These are phyloP conservation scores for Luffa acutangula DNA, from an alignment of 306 rosid genomes.

Conservation along the genomic window DNA sequence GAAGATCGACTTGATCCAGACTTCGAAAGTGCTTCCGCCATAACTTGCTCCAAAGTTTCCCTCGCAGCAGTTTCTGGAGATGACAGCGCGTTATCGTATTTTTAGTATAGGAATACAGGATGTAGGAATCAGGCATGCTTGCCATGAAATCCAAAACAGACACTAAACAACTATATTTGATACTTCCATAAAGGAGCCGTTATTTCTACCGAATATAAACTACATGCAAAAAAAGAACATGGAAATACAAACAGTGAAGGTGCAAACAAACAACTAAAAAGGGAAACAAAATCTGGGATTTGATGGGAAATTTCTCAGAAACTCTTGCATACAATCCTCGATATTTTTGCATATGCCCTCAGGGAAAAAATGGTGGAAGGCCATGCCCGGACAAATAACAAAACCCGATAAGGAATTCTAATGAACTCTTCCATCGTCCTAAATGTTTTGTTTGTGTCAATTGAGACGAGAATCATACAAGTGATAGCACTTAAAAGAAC, in stretches of 20 bases:
- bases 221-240: neutral
- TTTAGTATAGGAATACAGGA: neutral
- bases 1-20: slow-evolving; percentile 69
- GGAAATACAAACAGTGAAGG: neutral
- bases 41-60: slow-evolving; percentile 78
- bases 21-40: slow-evolving; percentile 73
- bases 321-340: neutral
- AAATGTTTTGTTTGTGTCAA: neutral
- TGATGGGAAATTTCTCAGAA: neutral
- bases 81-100: slow-evolving; percentile 6
- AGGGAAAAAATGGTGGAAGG: neutral
- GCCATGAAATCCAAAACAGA: neutral
- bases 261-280: neutral
- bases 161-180: neutral
- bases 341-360: neutral
- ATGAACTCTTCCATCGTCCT: neutral
- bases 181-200: neutral
- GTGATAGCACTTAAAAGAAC: neutral
- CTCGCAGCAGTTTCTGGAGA: slow-evolving; percentile 71
- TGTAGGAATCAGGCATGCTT: neutral
- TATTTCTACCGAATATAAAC: neutral
- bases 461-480: neutral
- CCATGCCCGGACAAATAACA: neutral
- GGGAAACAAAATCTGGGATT: neutral
- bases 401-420: neutral